Conservation (phyloP, 352 stramenopile species). For the Phytophthora tentaculata region DNA sequence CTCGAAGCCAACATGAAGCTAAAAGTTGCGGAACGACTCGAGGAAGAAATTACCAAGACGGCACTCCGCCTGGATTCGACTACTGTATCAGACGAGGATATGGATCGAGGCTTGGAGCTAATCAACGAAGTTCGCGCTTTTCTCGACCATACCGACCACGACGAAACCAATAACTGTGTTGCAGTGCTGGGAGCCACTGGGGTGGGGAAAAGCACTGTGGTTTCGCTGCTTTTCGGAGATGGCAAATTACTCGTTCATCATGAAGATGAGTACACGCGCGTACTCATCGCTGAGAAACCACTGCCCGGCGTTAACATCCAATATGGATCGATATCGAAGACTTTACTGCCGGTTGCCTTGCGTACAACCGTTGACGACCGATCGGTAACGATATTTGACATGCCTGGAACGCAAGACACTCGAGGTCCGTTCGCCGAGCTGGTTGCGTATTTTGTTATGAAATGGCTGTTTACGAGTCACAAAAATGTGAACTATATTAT, state of each 20-base stretch:
- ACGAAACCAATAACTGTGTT: neutral
- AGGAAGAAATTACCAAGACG: neutral
- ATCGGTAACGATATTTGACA: constrained; percentile 11
- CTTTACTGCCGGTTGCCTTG: constrained; percentile 7
- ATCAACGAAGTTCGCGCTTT: neutral
- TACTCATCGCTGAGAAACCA: constrained; percentile 10
- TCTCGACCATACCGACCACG: neutral
- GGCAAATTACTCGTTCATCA: constrained; percentile 11
- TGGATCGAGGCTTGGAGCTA: constrained; percentile 3
- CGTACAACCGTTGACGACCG: neutral
- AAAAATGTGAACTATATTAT: constrained; percentile 9
- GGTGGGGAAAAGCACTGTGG: constrained; percentile 2
- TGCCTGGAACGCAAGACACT: constrained; percentile 24
- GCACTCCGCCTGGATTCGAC: constrained; percentile 1
- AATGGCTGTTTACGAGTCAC: constrained; percentile 19
- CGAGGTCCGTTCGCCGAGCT: constrained; percentile 26
- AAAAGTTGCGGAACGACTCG: neutral
- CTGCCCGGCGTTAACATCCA: constrained; percentile 17
- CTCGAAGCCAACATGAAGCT: neutral
- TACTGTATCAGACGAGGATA: constrained; percentile 2
- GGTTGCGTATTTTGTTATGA: constrained; percentile 12
- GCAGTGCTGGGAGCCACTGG: neutral
- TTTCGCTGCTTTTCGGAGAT: constrained; percentile 15
- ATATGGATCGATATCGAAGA: constrained; percentile 11
- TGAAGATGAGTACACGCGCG: constrained; percentile 15